Evolutionary conservation across 208 protist genomes (phyloP), one percentile per base, ranked within the genome.

Genomic region (Leishmania mexicana): DNA sequence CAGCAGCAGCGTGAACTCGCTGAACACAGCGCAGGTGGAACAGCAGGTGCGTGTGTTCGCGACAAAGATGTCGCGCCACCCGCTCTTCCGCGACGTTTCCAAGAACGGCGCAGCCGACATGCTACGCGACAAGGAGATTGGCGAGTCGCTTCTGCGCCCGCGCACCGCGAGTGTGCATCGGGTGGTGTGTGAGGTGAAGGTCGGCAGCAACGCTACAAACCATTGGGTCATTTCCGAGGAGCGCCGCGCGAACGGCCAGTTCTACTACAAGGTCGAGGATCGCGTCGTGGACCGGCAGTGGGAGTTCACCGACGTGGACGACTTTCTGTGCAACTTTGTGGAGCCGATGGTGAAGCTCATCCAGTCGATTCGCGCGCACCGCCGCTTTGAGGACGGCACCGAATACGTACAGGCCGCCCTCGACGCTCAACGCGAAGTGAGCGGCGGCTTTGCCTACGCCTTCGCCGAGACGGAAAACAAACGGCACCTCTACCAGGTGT

Each of bases 61-160:
- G 19, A 93, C 90, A 17, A 97, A 97, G 81, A 91, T 95, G 70
- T 94, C 93, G 35, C 89, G 88, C 11, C 94, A 97, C 85, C 85
- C 89, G 1, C 87, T 97, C 47, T 96, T 96, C 75, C 91, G 93
- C 67, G 90, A 93, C 76, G 81, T 92, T 8, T 87, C 81, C 68
- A 90, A 89, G 67, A 87, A 70, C 35, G 81, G 84, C 6, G 85
- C 89, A 42, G 73, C 84, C 28, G 84, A 89, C 73, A 89, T 92
- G 81, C 88, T 97, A 62, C 90, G 87, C 45, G 91, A 94, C 76
- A 95, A 95, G 80, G 86, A 95, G 42, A 94, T 97, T 75, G 94
- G 94, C 21, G 92, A 97, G 84, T 81, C 91, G 19, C 83, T 97
- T 47, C 83, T 97, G 64, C 93, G 94, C 6, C 90, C 90, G n/a